Conservation (phyloP, 2,329 filamentous ascomycete genomes). For the Monilinia fructigena region DNA sequence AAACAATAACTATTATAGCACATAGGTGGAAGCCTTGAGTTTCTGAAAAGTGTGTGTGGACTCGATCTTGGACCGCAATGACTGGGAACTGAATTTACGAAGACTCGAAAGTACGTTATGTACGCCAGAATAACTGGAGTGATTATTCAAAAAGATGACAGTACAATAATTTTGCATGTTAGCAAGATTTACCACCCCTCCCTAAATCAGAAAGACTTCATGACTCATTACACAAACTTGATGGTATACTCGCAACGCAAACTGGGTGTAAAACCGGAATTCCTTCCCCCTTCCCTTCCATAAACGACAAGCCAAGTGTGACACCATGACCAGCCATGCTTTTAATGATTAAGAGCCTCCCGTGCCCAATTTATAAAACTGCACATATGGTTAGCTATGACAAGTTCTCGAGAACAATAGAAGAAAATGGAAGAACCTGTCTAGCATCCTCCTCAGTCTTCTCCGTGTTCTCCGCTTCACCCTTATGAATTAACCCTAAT, state of each 20-base stretch:
- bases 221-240: background rate
- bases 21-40: too few species aligned
- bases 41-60: too few species aligned
- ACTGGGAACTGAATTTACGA: too few species aligned
- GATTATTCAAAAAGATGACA: background rate
- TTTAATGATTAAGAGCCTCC: background rate
- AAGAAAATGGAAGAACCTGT: constrained; percentile 4
- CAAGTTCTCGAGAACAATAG: background rate
- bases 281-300: background rate
- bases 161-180: background rate
- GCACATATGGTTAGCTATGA: background rate
- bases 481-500: constrained; percentile 71
- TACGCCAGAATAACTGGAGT: too few species aligned
- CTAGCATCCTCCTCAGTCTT: constrained; percentile 68
- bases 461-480: constrained; percentile 60
- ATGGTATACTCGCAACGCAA: background rate
- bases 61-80: too few species aligned
- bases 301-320: background rate
- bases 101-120: too few species aligned
- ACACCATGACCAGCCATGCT: background rate
- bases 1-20: too few species aligned
- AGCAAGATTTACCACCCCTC: background rate
- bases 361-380: constrained; percentile 18
- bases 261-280: background rate
- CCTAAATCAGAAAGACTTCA: background rate